Evolutionary conservation across 2,329 filamentous ascomycete genomes (phyloP), one percentile per base, ranked within the genome.

Genomic region (Claviceps purpurea): DNA sequence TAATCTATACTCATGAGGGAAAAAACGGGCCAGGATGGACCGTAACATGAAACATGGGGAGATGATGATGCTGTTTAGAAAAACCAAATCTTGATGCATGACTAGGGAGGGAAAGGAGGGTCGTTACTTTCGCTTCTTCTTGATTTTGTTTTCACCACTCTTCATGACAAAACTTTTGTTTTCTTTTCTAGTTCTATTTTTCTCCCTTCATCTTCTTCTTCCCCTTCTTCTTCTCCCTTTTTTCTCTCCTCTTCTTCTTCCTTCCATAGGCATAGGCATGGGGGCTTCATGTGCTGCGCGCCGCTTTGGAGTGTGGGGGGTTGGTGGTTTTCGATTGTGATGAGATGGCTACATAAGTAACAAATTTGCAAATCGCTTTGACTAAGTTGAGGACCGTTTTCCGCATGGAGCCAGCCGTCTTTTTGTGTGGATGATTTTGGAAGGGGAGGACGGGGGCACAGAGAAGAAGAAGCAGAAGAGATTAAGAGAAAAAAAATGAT

Each of bases 41-140:
- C 64, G 65, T 63, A 30, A 66, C 62, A 65, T 62, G 62, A 60
- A 59, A 60, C 59, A 59, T 62, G 61, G 64, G 30, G 62, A 47
- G 40, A 55, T 41, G 43, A 66, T 63, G 57, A 62, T 61, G 49
- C 42, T 59, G 59, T 70, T 69, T 72, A 73, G 73, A 74, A 68
- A 69, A 71, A 62, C 30, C 68, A 71, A 68, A 70, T 66, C 68
- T 70, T 66, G 65, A 64, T 73, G 72, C 73, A 75, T 73, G 70
- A 71, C 50, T 67, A 68, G 66, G 71, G 67, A 72, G 68, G 70
- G 69, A 68, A 68, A 66, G 71, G 67, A 72, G 68, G 70, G 69
- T 70, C 69, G 59, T 57, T 60, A 62, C 59, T 63, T 57, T 64
- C 70, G 70, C 69, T 67, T 50, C 20, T 37, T 47, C 1, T 37